Evolutionary conservation across 2,329 filamentous ascomycete species (phyloP), one percentile per base, ranked within the genome.

Genomic region (Fusarium sp.): DNA sequence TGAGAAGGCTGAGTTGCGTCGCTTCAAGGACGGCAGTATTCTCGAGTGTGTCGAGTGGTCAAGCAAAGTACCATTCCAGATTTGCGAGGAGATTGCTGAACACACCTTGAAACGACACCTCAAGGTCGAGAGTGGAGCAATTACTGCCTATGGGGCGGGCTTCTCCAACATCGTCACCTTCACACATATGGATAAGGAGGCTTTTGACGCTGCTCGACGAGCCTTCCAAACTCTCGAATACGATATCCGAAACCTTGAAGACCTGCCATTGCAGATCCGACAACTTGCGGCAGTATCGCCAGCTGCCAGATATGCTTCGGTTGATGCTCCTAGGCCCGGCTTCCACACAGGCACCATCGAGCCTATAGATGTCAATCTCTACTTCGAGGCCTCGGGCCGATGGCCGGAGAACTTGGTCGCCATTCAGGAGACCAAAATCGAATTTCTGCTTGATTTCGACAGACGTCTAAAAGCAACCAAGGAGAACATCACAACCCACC

Each of bases 11-110:
- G 96, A 99, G 79, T 85, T 99, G 47, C 89, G 96, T 70, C 92
- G 96, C 22, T 99, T 99, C 84, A 97, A 94, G 75, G 94, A 98
- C 76, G 96, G 96, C 24, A 95, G 91, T 74, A 98, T 99, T 71
- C 86, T 94, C 11, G 97, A 99, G 80, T 97, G 93, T 75, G 84
- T 98, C 30, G 91, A 97, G 22, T 99, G 96, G 96, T 85, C 85
- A 4, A 87, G 90, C 70, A 85, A 87, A 58, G 83, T 87, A 3
- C 83, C 89, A 3, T 83, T 85, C 5, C 88, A 90, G 9, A 88
- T 97, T 22, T 88, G 94, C 55, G 88, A 94, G 75, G 94, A 97
- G 71, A 96, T 98, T 62, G 82, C 94, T 48, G 84, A 86, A 6
- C 92, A 94, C 76, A 84, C 93, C 20, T 82, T 97, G 15, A 83